Base-by-base conservation (phyloP, 2,329 filamentous ascomycete genomes). In the Penicillium sp. region DNA sequence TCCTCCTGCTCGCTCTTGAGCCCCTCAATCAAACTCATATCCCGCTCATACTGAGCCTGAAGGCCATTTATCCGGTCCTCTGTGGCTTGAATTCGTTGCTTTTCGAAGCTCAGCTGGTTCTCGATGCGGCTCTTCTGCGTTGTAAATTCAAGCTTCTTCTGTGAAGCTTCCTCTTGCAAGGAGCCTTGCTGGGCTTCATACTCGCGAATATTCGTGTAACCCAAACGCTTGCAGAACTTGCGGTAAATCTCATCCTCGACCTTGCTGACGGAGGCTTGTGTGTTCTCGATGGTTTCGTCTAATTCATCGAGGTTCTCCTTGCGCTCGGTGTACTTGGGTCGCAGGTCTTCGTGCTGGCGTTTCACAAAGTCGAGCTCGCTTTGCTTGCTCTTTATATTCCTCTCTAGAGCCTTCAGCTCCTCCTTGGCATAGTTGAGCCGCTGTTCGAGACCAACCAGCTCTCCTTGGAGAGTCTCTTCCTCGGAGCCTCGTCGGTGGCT, bases 161-260 rank as follows among this genome's bases (percentile, higher is more conserved):
- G 88, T 0, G 89, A 88, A 46, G 91, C 90, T 73, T 98, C 92
- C 73, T 96, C 91, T 75, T 98, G 93, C 50, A 96, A 81, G 43
- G 90, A 92, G 50, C 95, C 94, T 77, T 98, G 95, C 66, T 96
- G 93, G 27, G 89, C 89, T 73, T 98, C 92, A 70, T 98, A 99
- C 58, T 92, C 90, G 59, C 94, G 90, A 64, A 99, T 96, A 69
- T 96, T 89, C 58, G 86, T 83, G 73, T 96, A 98, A 0, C 93
- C 92, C 19, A 97, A 86, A 56, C 90, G 87, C 67, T 87, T 85
- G 78, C 95, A 99, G 78, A 99, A 99, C 41, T 83, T 82, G 22
- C 83, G 83, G 75, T 97, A 99, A 33, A 99, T 84, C 67, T 92
- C 85, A 72, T 99, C 95, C 72, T 97, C 92, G 18, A 96, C 90